Base-by-base conservation (phyloP, 176 grass and related monocot species). In the Olyra latifolia region DNA sequence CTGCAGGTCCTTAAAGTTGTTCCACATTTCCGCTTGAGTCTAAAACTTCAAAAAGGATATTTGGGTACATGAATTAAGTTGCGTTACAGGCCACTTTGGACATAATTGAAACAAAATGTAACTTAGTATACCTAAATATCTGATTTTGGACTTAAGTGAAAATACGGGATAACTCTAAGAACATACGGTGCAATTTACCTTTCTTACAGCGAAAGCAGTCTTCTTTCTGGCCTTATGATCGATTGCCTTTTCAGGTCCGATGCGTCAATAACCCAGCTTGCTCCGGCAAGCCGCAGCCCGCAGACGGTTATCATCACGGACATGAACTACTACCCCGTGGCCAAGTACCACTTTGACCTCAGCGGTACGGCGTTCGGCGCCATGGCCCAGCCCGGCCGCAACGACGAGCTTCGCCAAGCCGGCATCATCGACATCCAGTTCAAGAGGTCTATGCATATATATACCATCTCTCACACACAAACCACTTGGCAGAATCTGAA, bases 351-450 rank as follows among this genome's bases (percentile, higher is more conserved):
- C 30, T 92, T 92, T 55, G 90, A 92, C 74, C 86, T 92, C 35
- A 92, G 90, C 69, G 90, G 90, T 59, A 88, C 86, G 22, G 70
- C 86, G n/a, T 92, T 92, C 79, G 90, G 90, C 8, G 80, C 82
- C 55, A 65, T 92, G 86, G 78, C 90, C 5, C 56, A 70, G 74
- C 68, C 73, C 3, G 90, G 90, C 46, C 70, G 5, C 22, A 84
- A 30, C 77, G 62, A 92, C 24, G 14, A 79, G 86, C 90, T 92
- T 62, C 90, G 86, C 62, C 86, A 83, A 45, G 79, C 90, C 62
- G 90, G 90, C 79, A 88, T 88, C 47, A 88, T 92, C 29, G 78
- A 87, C 66, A 82, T 92, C 11, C 82, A 88, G 59, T 92, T 88
- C 82, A 71, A 61, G 66, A 75, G 88, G 88, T 90, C 39, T 35